These are phyloP conservation scores for Penicillium palitans DNA, from an alignment of 2,329 filamentous ascomycete species.

Conservation along the genomic window DNA sequence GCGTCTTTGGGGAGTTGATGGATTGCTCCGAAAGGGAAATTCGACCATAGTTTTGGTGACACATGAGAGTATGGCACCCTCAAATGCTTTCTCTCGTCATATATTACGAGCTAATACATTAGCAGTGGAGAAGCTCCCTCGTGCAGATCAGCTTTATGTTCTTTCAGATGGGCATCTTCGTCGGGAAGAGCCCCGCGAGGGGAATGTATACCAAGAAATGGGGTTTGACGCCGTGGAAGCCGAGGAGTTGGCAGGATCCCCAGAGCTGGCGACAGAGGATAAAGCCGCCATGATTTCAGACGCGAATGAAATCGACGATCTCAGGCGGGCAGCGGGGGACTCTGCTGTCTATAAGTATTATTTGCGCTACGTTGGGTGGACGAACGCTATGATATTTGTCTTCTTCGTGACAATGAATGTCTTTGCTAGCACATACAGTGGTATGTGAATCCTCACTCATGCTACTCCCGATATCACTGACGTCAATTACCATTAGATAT, in stretches of 20 bases:
- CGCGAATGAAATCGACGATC: background rate
- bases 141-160: background rate
- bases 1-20: background rate
- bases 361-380: background rate
- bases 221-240: background rate
- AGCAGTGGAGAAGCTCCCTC: background rate
- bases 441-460: background rate
- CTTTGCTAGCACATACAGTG: background rate
- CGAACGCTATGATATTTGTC: background rate
- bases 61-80: background rate
- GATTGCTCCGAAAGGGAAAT: background rate
- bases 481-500: background rate
- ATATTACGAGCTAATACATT: background rate
- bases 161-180: background rate
- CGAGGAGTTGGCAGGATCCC: background rate
- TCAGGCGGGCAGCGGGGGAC: background rate
- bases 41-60: background rate
- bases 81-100: background rate
- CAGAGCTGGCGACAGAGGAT: background rate
- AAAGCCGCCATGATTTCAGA: background rate
- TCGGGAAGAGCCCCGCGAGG: background rate
- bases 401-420: background rate
- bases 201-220: background rate
- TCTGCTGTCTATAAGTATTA: background rate
- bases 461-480: background rate